These are phyloP conservation scores for Lagerstroemia speciosa DNA, from an alignment of 345 rosid species.

Conservation along the genomic window DNA sequence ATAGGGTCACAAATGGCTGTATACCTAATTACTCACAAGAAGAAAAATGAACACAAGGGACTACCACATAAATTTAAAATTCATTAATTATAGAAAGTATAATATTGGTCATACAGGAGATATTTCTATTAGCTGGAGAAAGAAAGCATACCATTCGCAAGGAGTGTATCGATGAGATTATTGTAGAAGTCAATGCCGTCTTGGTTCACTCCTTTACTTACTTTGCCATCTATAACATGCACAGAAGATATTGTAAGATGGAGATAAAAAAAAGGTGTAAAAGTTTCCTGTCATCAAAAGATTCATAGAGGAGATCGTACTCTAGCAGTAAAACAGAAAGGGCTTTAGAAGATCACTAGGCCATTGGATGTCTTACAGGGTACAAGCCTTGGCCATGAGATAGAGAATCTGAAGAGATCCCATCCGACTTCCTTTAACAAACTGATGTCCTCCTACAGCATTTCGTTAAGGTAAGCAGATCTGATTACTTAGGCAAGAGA, in stretches of 20 bases:
- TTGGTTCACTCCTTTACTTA: constrained; percentile 33
- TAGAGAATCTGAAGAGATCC: constrained; percentile 44
- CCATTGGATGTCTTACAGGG: constrained; percentile 27
- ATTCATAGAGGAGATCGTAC: too few relatives aligned
- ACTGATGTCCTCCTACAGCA: constrained; percentile 31
- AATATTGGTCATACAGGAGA: not conserved
- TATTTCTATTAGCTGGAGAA: not conserved
- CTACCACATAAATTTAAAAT: too few relatives aligned
- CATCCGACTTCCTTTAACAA: constrained; percentile 27
- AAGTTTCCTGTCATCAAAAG: too few relatives aligned
- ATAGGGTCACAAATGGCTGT: constrained; percentile 22
- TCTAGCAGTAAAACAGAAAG: constrained; percentile 1
- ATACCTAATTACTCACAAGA: constrained; percentile 12
- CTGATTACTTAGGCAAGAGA: not conserved
- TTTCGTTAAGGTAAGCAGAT: not conserved
- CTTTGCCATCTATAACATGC: constrained; percentile 26
- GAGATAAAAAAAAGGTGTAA: too few relatives aligned
- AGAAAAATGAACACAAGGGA: too few relatives aligned
- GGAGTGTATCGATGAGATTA: constrained; percentile 41
- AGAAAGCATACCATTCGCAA: constrained; percentile 26
- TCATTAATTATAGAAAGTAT: not conserved
- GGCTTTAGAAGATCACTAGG: too few relatives aligned
- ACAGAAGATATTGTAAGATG: not conserved
- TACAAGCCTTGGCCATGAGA: constrained; percentile 45
- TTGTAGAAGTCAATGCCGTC: constrained; percentile 42